Evolutionary conservation across 495 filamentous ascomycete genomes (phyloP).

Genomic region (Penicillium canescens): DNA sequence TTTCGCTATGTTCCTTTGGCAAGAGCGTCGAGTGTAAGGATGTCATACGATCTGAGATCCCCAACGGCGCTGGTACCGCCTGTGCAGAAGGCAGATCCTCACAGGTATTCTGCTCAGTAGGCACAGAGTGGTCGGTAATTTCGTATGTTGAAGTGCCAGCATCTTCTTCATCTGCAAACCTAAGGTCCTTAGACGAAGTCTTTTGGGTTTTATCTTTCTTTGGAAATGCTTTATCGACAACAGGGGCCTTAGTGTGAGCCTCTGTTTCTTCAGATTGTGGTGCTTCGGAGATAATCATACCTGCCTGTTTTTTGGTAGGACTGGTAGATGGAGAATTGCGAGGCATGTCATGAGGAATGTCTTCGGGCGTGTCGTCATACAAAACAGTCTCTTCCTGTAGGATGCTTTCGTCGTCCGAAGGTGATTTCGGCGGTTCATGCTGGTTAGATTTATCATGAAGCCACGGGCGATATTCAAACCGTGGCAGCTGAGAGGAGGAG

Average conservation of each 20-base stretch:
- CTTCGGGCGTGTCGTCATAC: neutral
- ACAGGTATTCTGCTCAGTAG: conserved; percentile 25
- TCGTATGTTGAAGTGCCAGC: neutral
- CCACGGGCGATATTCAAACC: conserved; percentile 48
- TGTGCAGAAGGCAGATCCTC: conserved; percentile 46
- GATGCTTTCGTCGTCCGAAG: conserved; percentile 3
- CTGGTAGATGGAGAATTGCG: neutral
- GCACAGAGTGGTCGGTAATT: neutral
- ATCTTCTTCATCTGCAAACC: conserved; percentile 15
- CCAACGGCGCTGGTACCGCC: conserved; percentile 23
- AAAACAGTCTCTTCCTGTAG: conserved; percentile 6
- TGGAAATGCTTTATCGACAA: too few relatives aligned
- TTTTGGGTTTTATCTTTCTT: neutral
- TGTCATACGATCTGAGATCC: conserved; percentile 31
- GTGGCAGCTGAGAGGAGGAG: conserved; percentile 45
- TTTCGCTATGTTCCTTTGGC: conserved; percentile 22
- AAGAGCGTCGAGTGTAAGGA: conserved; percentile 42
- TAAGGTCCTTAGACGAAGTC: conserved; percentile 17
- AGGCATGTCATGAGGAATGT: too few relatives aligned
- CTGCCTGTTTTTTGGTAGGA: neutral
- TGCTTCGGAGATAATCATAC: neutral
- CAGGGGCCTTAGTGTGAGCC: neutral
- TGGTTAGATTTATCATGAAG: conserved; percentile 10
- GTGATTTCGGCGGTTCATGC: neutral
- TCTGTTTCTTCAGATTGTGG: neutral